Percentiles rank a stretch among this genome's conserved stretches.
Evolutionary conservation across 1,139 yeast species (phyloP).

Genomic region (Eremothecium sinecaudum): DNA sequence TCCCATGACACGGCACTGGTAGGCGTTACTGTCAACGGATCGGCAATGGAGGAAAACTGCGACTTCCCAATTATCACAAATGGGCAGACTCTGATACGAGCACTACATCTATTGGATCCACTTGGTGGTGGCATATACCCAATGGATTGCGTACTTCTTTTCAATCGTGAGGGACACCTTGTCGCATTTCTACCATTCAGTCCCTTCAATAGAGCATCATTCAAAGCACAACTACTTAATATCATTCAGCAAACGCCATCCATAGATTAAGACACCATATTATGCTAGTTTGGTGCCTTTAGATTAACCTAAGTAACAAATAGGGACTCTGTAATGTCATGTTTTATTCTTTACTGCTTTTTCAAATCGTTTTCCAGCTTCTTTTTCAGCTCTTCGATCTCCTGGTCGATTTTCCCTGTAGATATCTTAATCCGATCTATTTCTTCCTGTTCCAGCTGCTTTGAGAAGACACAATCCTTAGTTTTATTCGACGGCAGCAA

Average conservation of each 20-base stretch:
- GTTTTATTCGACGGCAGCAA: conserved; percentile 53
- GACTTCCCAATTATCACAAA: conserved; percentile 12
- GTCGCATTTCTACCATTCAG: conserved; percentile 15
- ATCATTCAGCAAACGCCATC: no score
- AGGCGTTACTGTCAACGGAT: not conserved
- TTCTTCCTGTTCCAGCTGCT: conserved; percentile 66
- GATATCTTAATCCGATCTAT: conserved; percentile 63
- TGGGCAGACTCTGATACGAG: conserved; percentile 21
- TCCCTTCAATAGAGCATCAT: conserved; percentile 14
- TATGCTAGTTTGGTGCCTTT: no score
- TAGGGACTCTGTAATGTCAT: not conserved
- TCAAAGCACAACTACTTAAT: conserved; percentile 21
- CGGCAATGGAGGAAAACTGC: not conserved
- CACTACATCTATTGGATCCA: conserved; percentile 35
- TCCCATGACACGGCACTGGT: not conserved
- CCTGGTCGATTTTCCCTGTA: conserved; percentile 49
- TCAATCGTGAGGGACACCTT: conserved; percentile 25
- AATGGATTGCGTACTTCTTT: conserved; percentile 33
- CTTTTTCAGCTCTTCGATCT: conserved; percentile 43
- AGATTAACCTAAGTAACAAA: conserved; percentile 15
- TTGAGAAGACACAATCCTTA: conserved; percentile 39
- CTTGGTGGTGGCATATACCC: conserved; percentile 43
- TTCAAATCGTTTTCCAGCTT: conserved; percentile 44
- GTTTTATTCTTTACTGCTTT: no score
- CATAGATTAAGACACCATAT: no score